Base-by-base conservation (phyloP, 495 filamentous ascomycete species). In the Hypomontagnella submonticulosa region DNA sequence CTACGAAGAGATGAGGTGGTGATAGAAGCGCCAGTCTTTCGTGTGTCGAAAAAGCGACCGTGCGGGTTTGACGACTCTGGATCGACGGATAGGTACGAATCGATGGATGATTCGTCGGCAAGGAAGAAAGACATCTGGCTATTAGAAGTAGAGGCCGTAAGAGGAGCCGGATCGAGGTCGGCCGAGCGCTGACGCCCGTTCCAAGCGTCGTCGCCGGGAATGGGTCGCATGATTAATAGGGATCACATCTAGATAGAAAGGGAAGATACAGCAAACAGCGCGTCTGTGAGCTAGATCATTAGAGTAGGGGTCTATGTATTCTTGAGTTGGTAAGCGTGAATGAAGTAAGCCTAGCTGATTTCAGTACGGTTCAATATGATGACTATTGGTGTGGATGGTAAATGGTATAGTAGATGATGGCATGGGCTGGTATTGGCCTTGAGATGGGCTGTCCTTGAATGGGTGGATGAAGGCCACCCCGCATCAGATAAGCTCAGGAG, bases 71-170 rank as follows among this genome's bases (percentile, higher is more conserved):
- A 68, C 23, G 60, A 75, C 58, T 63, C 75, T 23, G n/a, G n/a
- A n/a, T n/a, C n/a, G n/a, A n/a, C n/a, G n/a, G n/a, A n/a, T n/a
- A 66, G 62, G 18, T 78, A 75, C n/a, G 81, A 75, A 59, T 80
- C 78, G 46, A 86, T 72, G 19, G 77, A 72, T 27, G 82, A 78
- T 66, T 87, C 85, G 59, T 85, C 82, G 57, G 79, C 80, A 38
- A 87, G 70, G 59, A 84, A 80, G 56, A 83, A 87, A 20, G 82
- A 84, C 82, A 87, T 86, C 18, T 83, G 81, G 52, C 58, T 67
- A 13, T 47, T 73, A 6, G 61, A 43, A 38, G 32, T 48, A 44
- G 53, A 54, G 13, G 71, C 36, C 57, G 67, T 60, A 60, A 72
- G 42, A 27, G 59, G 58, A 65, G 65, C 57, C 47, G 64, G 34